Evolutionary conservation across 331 rosid genomes (phyloP).

Genomic region (Dryas integrifolia): DNA sequence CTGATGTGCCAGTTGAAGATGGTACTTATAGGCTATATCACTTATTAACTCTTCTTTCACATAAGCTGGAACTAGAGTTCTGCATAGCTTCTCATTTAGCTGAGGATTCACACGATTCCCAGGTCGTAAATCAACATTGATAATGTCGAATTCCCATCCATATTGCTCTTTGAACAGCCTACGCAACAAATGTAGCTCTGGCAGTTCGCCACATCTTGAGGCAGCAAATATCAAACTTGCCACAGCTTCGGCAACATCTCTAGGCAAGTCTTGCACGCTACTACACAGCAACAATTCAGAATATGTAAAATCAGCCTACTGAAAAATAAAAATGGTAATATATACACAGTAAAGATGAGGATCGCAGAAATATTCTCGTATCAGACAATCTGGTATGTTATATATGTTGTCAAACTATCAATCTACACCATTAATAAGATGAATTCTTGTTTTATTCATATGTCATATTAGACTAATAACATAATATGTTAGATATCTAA

Average conservation of each 20-base stretch:
- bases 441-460: too few relatives aligned
- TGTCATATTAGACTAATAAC: too few relatives aligned
- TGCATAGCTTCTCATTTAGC: slow-evolving; percentile 16
- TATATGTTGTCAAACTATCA: too few relatives aligned
- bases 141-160: slow-evolving; percentile 25
- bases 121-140: slow-evolving; percentile 21
- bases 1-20: not conserved
- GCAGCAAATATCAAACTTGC: slow-evolving; percentile 36
- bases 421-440: too few relatives aligned
- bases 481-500: too few relatives aligned
- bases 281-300: not conserved
- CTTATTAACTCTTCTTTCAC: slow-evolving; percentile 3
- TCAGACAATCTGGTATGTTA: too few relatives aligned
- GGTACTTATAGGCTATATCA: not conserved
- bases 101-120: slow-evolving; percentile 19
- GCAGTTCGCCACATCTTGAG: slow-evolving; percentile 39
- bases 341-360: too few relatives aligned
- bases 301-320: not conserved
- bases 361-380: too few relatives aligned
- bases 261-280: not conserved
- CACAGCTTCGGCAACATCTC: slow-evolving; percentile 22
- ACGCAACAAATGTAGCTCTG: slow-evolving; percentile 18
- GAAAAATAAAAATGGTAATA: too few relatives aligned
- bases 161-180: slow-evolving; percentile 22
- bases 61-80: not conserved